Base-by-base conservation (phyloP, 129 eudicot species). In the Smallanthus sonchifolius region DNA sequence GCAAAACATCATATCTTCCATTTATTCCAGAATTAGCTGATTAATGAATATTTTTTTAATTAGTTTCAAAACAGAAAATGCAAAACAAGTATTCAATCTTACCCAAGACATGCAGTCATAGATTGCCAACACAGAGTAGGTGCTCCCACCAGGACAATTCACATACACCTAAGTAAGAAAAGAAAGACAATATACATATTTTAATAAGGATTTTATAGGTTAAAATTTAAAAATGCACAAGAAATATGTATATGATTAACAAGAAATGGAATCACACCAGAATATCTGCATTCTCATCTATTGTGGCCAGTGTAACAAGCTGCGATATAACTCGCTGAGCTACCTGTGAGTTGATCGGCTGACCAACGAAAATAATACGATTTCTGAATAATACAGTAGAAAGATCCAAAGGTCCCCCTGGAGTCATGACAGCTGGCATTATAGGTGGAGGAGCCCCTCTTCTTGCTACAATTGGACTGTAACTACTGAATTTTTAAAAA, bases 101-200 rank as follows among this genome's bases (percentile, higher is more conserved):
- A 92, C 96, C 98, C 98, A 89, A 38, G 98, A 92, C 98, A 92
- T 92, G 90, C 98, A 92, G 73, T 92, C 98, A 83, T 89, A 92
- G 30, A 92, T 86, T 72, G 95, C 98, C 78, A 89, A 71, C 75
- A 92, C 88, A 54, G 98, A 89, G 87, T 89, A 92, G 14, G 86
- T 78, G 81, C 95, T 89, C 80, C 98, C 98, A 71, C 98, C 98
- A 52, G 92, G 92, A 78, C 92, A 84, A 74, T 92, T 92, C 48
- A 92, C 80, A 72, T 92, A 92, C 48, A 92, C 70, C 98, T 92
- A 74, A 17, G n/a, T 17, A 69, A 69, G 16, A 52, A 24, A 20
- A 57, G 3, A 36, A 48, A 35, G 32, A 40, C 7, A 47, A 19
- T 34, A 7, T 2, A 16, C 37, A 9, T 57, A 52, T 24, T 8